These are phyloP conservation scores for Laburnicola sp. DNA, from an alignment of 2,329 filamentous ascomycete genomes.

Conservation along the genomic window DNA sequence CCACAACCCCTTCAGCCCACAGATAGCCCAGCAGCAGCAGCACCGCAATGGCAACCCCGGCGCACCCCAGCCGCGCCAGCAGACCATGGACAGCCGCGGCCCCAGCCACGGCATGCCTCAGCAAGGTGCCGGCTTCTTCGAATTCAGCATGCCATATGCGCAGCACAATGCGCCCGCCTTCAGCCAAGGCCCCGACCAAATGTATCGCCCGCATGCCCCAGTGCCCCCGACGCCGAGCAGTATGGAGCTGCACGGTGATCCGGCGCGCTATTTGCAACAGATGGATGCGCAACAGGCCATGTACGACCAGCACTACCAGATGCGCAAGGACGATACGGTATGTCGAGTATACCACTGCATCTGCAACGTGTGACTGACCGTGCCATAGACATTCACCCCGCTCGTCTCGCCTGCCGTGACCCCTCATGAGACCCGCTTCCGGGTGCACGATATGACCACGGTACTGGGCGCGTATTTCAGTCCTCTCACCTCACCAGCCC, in stretches of 20 bases:
- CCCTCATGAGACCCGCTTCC: constrained; percentile 72
- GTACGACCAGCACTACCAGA: constrained; percentile 67
- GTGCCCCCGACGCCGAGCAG: constrained; percentile 81
- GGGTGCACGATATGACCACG: constrained; percentile 58
- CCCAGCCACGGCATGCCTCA: constrained; percentile 26
- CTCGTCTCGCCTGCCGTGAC: constrained; percentile 84
- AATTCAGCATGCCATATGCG: constrained; percentile 39
- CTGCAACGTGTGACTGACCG: constrained; percentile 20
- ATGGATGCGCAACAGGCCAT: constrained; percentile 60
- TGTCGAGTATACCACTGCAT: constrained; percentile 32
- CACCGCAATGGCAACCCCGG: constrained; percentile 24
- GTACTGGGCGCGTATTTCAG: constrained; percentile 78
- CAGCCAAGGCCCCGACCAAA: constrained; percentile 47
- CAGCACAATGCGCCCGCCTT: constrained; percentile 43
- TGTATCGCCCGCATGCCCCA: constrained; percentile 59
- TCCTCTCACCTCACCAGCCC: constrained; percentile 76
- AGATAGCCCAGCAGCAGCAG: constrained; percentile 2
- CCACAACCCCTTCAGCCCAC: constrained; percentile 35
- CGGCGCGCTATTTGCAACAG: constrained; percentile 60
- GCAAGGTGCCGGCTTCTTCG: constrained; percentile 36
- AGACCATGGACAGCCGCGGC: constrained; percentile 14
- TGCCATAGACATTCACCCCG: constrained; percentile 74
- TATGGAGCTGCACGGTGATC: constrained; percentile 69
- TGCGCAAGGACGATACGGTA: constrained; percentile 69
- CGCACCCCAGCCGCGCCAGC: constrained; percentile 19